Evolutionary conservation across 192 early-diverging fungal genomes (phyloP).

Genomic region (Thamnidium elegans): DNA sequence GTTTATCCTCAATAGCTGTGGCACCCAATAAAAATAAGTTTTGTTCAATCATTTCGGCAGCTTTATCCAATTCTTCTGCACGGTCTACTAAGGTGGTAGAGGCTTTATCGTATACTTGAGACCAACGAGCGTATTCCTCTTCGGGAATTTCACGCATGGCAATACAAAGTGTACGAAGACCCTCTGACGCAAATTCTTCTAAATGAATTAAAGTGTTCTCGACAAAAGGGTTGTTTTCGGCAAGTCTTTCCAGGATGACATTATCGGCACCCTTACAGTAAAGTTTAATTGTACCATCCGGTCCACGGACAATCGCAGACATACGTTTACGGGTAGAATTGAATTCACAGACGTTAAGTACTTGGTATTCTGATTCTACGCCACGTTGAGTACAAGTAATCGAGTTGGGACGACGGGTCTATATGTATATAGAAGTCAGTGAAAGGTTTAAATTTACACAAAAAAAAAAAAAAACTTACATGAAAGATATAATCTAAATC

Average conservation of each 20-base stretch:
- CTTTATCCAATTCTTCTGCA: conserved; percentile 82
- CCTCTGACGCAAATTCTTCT: conserved; percentile 95
- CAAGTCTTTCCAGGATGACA: conserved; percentile 90
- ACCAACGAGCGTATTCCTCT: conserved; percentile 86
- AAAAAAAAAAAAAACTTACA: conserved; percentile 4
- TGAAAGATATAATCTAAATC: conserved; percentile 64
- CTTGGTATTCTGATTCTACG: conserved; percentile 72
- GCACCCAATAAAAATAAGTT: conserved; percentile 90
- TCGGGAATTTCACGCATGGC: conserved; percentile 90
- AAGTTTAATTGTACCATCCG: conserved; percentile 82
- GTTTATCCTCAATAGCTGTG: conserved; percentile 97
- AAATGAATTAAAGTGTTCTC: conserved; percentile 71
- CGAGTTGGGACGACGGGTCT: conserved; percentile 57
- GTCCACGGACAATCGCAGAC: conserved; percentile 86
- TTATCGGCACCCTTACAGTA: conserved; percentile 99
- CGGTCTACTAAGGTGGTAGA: conserved; percentile 90
- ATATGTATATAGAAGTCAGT: neutral
- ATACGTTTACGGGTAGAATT: conserved; percentile 99
- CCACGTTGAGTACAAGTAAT: conserved; percentile 48
- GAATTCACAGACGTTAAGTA: conserved; percentile 97
- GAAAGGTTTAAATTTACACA: neutral
- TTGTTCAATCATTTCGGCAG: conserved; percentile 94
- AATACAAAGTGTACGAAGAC: conserved; percentile 92
- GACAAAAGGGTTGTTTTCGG: conserved; percentile 62
- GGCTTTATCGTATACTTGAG: conserved; percentile 78